phyloP scores from a whole-genome alignment of 306 rosid genomes.

The Sophora flavescens region DNA sequence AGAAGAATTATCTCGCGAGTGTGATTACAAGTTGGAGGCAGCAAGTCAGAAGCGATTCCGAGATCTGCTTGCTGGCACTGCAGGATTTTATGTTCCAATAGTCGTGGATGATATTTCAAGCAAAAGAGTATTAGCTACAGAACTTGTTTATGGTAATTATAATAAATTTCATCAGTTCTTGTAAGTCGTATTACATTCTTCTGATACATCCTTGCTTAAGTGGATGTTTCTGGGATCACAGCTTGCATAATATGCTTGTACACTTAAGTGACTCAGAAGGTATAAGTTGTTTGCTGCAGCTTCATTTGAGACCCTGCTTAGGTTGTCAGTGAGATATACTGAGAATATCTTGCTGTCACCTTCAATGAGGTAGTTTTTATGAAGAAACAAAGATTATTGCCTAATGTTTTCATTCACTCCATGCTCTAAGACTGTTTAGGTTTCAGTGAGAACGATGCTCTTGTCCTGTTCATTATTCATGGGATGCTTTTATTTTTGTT shows the following conservation, averaged over 20 bases:
- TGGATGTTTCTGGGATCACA: slow-evolving; percentile 26
- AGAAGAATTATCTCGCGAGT: slow-evolving; percentile 91
- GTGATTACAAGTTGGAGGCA: slow-evolving; percentile 92
- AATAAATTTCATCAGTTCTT: slow-evolving; percentile 23
- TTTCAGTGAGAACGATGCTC: neutral
- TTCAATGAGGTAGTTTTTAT: slow-evolving; percentile 22
- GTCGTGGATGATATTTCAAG: slow-evolving; percentile 84
- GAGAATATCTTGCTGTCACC: slow-evolving; percentile 5
- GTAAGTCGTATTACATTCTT: slow-evolving; percentile 1
- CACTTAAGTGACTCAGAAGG: slow-evolving; percentile 11
- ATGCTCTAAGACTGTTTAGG: slow-evolving; percentile 3
- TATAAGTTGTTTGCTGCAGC: slow-evolving; percentile 7
- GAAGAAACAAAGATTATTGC: neutral
- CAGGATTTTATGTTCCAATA: slow-evolving; percentile 84
- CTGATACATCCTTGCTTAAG: slow-evolving; percentile 38
- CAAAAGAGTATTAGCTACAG: slow-evolving; percentile 82
- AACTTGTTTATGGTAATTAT: slow-evolving; percentile 76
- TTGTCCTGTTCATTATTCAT: neutral
- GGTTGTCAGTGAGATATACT: slow-evolving; percentile 18
- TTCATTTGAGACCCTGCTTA: slow-evolving; percentile 21
- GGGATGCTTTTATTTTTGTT: slow-evolving; percentile 27
- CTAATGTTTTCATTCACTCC: slow-evolving; percentile 21
- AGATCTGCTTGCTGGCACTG: slow-evolving; percentile 60
- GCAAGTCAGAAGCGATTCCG: slow-evolving; percentile 81
- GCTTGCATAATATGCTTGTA: slow-evolving; percentile 1